A percentile compares a stretch with the other conserved stretches of the same genome.
Conservation (phyloP, 202 grass and related monocot species). For the Schoenoplectus triqueter region DNA sequence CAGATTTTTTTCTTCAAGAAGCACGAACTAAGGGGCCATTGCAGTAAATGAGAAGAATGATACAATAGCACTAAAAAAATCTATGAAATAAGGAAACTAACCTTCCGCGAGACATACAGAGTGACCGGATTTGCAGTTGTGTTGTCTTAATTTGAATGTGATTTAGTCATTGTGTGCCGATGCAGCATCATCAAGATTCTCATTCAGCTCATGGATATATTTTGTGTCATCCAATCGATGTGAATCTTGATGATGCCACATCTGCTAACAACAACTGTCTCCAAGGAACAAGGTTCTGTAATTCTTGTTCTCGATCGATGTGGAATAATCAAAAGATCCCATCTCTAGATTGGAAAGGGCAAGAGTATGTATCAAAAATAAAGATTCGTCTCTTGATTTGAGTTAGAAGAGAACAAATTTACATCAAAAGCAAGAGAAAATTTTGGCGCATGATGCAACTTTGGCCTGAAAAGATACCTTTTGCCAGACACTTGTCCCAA, state of each 20-base stretch:
- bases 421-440: constrained; percentile 33
- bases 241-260: constrained; percentile 92
- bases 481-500: constrained; percentile 20
- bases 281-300: constrained; percentile 17
- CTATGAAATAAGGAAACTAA: constrained; percentile 31
- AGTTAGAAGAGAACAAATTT: constrained; percentile 16
- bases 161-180: constrained; percentile 60
- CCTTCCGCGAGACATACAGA: not conserved
- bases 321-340: constrained; percentile 6
- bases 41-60: not conserved
- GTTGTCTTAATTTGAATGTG: not conserved
- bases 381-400: constrained; percentile 33
- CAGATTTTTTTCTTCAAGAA: not conserved
- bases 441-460: constrained; percentile 25
- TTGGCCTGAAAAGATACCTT: constrained; percentile 35
- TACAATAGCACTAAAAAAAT: not conserved
- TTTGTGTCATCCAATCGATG: constrained; percentile 26
- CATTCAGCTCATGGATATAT: constrained; percentile 28
- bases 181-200: constrained; percentile 98
- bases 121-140: not conserved
- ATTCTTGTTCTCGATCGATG: not conserved
- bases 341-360: constrained; percentile 2
- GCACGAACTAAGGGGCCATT: not conserved
- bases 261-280: constrained; percentile 57
- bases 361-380: not conserved